Conservation (phyloP, 1,284 basidiomycete genomes). For the Hemileia vastatrix region DNA sequence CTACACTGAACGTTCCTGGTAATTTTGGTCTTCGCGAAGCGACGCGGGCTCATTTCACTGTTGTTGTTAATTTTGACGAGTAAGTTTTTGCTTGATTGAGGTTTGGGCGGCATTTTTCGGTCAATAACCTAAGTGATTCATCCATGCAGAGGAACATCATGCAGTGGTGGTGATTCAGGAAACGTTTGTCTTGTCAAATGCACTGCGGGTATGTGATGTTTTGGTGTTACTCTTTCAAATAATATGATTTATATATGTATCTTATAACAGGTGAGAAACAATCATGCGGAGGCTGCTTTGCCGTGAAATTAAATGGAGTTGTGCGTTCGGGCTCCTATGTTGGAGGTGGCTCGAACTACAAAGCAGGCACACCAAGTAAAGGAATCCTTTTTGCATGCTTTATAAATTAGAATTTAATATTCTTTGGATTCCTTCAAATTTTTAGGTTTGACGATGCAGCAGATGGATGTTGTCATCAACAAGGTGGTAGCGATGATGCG, state of each 20-base stretch:
- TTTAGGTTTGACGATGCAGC: constrained; percentile 4
- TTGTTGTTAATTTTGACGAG: constrained; percentile 12
- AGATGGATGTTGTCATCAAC: background rate
- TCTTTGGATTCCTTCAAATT: background rate
- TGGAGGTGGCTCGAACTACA: background rate
- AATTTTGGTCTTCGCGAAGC: constrained; percentile 5
- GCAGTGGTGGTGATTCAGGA: constrained; percentile 2
- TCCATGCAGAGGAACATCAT: constrained; percentile 7
- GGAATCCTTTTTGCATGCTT: background rate
- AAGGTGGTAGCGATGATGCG: background rate
- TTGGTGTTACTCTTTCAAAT: no score
- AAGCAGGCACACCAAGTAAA: background rate
- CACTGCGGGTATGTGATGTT: constrained; percentile 1
- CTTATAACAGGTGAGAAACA: background rate
- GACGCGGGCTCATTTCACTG: background rate
- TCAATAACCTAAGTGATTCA: background rate
- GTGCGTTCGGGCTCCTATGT: background rate
- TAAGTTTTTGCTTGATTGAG: background rate
- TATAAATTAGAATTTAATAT: background rate
- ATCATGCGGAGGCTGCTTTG: constrained; percentile 17
- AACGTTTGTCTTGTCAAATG: constrained; percentile 13
- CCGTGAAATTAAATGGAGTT: constrained; percentile 4
- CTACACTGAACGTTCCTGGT: constrained; percentile 16
- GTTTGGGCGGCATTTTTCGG: no score
- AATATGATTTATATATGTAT: background rate